Base-by-base conservation (phyloP, 2,329 filamentous ascomycete genomes). In the Sordariomycetes sp. region DNA sequence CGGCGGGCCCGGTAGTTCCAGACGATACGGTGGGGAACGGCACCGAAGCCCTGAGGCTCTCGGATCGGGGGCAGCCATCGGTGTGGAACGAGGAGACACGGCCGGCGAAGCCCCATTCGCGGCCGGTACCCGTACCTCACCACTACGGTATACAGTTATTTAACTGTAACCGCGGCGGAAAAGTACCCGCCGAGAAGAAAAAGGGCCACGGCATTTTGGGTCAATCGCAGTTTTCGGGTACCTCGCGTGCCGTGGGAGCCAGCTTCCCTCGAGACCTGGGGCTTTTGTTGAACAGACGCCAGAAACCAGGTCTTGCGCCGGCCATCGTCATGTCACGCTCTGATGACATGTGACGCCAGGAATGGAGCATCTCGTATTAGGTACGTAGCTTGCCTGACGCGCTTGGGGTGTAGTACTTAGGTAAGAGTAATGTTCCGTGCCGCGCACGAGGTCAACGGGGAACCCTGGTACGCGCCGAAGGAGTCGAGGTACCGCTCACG, bases 321-420 rank as follows among this genome's bases (percentile, higher is more conserved):
- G 46, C 10, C 46, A 55, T 20, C 35, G 37, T 58, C 56, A 58
- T 53, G 56, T 58, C 48, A 58, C 56, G 56, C 56, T 58, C 56
- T 40, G 32, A 51, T 53, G 50, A 43, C 56, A 58, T 58, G 56
- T 58, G 56, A 58, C 56, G 18, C 48, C 48, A 43, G 35, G 16
- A 25, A 16, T 40, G 25, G 32, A 40, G 48, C 48, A 16, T 16
- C 54, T 50, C 20, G 54, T 56, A 56, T 34, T 11, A 20, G 54
- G 40, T 46, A 56, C n/a, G 54, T 56, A 56, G 3, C 28, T 18
- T 11, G n/a, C 48, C 54, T 46, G 10, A 20, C 25, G 18, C 48
- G 22, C 20, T 2, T 28, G 37, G 53, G 37, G 46, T 57, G 46
- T 25, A 22, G 46, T 51, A n/a, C 46, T 51, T 51, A 51, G 8